Conservation (phyloP, 2,329 filamentous ascomycete species). For the Ophiostoma ips region DNA sequence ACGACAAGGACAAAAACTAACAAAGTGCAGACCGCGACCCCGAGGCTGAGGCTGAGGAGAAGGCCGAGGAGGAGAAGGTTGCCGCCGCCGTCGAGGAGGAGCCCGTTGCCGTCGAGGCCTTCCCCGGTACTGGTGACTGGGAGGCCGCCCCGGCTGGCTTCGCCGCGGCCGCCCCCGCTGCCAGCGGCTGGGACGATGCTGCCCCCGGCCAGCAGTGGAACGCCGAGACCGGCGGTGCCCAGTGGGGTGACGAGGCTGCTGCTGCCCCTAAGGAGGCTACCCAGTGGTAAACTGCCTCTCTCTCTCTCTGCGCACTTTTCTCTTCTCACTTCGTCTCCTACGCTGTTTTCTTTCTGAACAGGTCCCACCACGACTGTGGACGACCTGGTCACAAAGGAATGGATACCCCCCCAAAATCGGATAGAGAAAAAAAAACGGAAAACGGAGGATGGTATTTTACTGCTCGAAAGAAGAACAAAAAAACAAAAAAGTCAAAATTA, state of each 20-base stretch:
- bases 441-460: constrained; percentile 5
- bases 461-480: constrained; percentile 4
- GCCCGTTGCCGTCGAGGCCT: constrained; percentile 65
- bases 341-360: neutral
- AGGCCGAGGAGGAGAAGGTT: constrained; percentile 84
- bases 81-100: constrained; percentile 67
- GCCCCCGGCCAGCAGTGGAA: constrained; percentile 60
- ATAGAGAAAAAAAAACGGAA: constrained; percentile 7
- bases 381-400: neutral
- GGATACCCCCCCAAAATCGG: neutral
- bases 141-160: constrained; percentile 64
- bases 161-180: constrained; percentile 39
- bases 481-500: constrained; percentile 2
- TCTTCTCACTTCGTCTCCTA: neutral
- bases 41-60: constrained; percentile 98
- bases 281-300: constrained; percentile 31
- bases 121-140: constrained; percentile 61
- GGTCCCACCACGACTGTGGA: neutral
- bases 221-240: constrained; percentile 39
- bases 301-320: neutral
- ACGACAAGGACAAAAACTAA: constrained; percentile 9
- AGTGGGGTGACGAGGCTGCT: constrained; percentile 34
- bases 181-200: constrained; percentile 40
- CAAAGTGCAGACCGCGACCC: constrained; percentile 68
- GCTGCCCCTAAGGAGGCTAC: constrained; percentile 31